Conservation (phyloP, 2,329 filamentous ascomycete genomes). For the Cladosporium austrohemisphaericum region DNA sequence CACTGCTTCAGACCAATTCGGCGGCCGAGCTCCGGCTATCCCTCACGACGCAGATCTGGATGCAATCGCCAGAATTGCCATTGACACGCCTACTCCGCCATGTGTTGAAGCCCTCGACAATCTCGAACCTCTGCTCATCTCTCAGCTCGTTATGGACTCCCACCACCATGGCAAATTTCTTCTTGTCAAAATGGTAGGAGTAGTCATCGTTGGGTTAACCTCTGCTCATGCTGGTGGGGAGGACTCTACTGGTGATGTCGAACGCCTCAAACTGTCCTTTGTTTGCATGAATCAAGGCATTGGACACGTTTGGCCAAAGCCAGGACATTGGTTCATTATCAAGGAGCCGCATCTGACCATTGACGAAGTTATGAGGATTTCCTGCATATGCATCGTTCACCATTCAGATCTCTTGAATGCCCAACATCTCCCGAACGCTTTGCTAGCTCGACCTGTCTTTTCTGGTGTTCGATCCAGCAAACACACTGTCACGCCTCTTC, state of each 20-base stretch:
- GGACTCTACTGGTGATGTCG: no score
- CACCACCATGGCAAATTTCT: not conserved
- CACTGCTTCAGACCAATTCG: no score
- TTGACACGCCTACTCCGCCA: not conserved
- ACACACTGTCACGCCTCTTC: not conserved
- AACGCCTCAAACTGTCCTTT: no score
- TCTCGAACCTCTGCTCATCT: not conserved
- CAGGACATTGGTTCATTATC: not conserved
- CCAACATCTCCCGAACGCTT: no score
- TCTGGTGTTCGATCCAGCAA: no score
- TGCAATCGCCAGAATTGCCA: no score
- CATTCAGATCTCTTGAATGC: not conserved
- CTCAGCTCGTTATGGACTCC: not conserved
- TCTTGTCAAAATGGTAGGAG: no score
- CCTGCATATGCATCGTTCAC: not conserved
- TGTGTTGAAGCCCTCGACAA: not conserved
- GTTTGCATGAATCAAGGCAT: not conserved
- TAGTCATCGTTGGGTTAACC: no score
- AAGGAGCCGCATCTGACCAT: not conserved
- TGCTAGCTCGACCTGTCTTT: no score
- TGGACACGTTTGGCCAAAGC: not conserved
- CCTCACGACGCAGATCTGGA: not conserved
- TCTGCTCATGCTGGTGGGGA: no score
- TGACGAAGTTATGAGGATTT: no score
- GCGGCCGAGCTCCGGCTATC: no score